These are phyloP conservation scores for Pythium folliculosum DNA, from an alignment of 352 stramenopile genomes.

Conservation along the genomic window DNA sequence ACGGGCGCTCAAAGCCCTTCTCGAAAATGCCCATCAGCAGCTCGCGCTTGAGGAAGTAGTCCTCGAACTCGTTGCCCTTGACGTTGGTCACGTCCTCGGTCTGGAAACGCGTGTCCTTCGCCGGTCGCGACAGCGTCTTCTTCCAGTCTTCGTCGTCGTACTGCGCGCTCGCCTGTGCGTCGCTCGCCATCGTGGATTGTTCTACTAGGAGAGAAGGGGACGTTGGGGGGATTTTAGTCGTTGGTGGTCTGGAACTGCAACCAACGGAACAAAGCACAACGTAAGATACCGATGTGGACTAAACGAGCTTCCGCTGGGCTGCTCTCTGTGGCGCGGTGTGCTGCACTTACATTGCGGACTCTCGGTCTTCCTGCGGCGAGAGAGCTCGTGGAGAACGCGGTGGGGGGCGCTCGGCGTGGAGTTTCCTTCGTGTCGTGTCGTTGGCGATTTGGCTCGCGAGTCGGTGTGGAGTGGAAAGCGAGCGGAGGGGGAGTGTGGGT, in stretches of 20 bases:
- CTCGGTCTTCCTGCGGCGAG: conserved; percentile 1
- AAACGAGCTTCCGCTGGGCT: no score
- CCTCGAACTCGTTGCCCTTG: conserved; percentile 99
- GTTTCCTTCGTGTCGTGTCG: not conserved
- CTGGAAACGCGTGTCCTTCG: conserved; percentile 89
- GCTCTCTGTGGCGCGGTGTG: not conserved
- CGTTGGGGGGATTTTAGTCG: not conserved
- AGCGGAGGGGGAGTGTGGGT: conserved; percentile 11
- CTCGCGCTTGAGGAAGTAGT: conserved; percentile 99
- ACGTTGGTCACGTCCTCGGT: conserved; percentile 98
- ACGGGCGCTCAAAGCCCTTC: conserved; percentile 99
- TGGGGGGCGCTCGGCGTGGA: not conserved
- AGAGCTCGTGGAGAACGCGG: conserved; percentile 5
- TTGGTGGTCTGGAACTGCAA: conserved; percentile 3
- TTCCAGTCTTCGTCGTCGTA: conserved; percentile 76
- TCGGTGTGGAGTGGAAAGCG: conserved; percentile 3
- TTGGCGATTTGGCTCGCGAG: conserved; percentile 20
- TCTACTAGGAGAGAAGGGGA: not conserved
- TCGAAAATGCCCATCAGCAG: conserved; percentile 99
- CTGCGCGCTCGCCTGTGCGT: conserved; percentile 24
- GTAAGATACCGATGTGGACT: conserved; percentile 23
- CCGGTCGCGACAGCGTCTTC: conserved; percentile 69
- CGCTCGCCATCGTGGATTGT: conserved; percentile 25
- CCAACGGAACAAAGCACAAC: not conserved
- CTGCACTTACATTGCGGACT: conserved; percentile 15